Evolutionary conservation across 345 rosid genomes (phyloP), one percentile per base, ranked within the genome.

Genomic region (Schrenkiella parvula): DNA sequence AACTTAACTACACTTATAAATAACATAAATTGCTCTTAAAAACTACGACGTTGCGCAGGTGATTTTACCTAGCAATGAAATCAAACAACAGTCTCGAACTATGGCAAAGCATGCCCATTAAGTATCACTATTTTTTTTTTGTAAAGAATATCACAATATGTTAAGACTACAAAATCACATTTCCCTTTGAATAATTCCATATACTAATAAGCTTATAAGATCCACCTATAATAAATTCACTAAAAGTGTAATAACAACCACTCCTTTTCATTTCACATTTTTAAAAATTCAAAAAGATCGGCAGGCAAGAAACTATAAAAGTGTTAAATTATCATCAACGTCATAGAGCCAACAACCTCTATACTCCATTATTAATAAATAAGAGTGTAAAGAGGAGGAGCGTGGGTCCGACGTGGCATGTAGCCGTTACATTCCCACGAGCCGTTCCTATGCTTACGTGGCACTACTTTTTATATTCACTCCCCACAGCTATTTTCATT

Each of bases 391-490:
- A 15, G 48, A 35, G 17, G 68, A 68, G 56, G 79, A 76, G 79
- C 79, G 79, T 69, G 44, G 51, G 66, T 75, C 79, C 79, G 48
- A 63, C 71, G 79, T 69, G 75, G 74, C 79, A 62, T 52, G 25
- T 76, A 76, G 79, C 79, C 79, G 79, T 76, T 76, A 62, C 32
- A 62, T 51, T 32, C 64, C 29, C 61, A 60, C 63, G 42, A 37
- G 64, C 70, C 74, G 65, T 68, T 75, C 29, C 1, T 1, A 34
- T 46, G 41, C 74, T 68, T 42, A 75, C 79, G 69, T 75, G 79
- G 69, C 73, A 60, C 32, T 13, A 0, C 11, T 28, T 66, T 73
- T 66, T n/a, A 14, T 64, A 11, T 5, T 26, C 2, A 17, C 21
- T 26, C 42, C 28, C 21, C 23, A 18, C 47, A 39, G 38, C 59